Evolutionary conservation across 129 eudicot species (phyloP), one percentile per base, ranked within the genome.

Genomic region (Ambrosia artemisiifolia): DNA sequence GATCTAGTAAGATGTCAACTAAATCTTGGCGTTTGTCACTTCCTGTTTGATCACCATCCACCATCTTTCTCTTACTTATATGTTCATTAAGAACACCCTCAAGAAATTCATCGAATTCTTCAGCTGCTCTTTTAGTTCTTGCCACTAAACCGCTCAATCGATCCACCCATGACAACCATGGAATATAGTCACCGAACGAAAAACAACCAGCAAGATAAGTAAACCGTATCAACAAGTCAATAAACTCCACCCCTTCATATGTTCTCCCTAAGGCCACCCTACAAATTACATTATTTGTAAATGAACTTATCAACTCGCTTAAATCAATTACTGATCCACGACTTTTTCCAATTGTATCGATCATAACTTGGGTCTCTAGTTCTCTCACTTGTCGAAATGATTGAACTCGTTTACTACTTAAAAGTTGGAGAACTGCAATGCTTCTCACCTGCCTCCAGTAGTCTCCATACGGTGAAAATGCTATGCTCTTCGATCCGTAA

Each of bases 371-470:
- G 3, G 42, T 73, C 54, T 84, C 85, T 63, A 78, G 83, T 53
- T 81, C 71, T 38, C 85, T 65, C 9, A 81, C 79, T 3, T 35
- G 60, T 14, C 68, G 64, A 65, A 75, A 81, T 0, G 79, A 77
- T 10, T 63, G 75, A 24, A 85, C 85, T 35, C 72, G 70, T 57
- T 24, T 70, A 65, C 16, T 75, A 50, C 74, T 75, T 30, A 85
- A 64, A 44, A 85, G 81, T 5, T 53, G 55, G 16, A 77, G 49
- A 18, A 77, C 76, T 11, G 76, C 81, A 69, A 70, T 62, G 74
- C 83, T 72, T 48, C 75, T 84, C 43, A 79, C 34, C 11, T 77
- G 88, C 62, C 83, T 72, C 88, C 85, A 80, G 18, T 76, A 73
- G n/a, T 84, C 85, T 1, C 86, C 84, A 20, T 81, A 81, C 2